Evolutionary conservation across 225 moss, liverwort and hornwort species (phyloP).

Genomic region (Marchantia paleacea): DNA sequence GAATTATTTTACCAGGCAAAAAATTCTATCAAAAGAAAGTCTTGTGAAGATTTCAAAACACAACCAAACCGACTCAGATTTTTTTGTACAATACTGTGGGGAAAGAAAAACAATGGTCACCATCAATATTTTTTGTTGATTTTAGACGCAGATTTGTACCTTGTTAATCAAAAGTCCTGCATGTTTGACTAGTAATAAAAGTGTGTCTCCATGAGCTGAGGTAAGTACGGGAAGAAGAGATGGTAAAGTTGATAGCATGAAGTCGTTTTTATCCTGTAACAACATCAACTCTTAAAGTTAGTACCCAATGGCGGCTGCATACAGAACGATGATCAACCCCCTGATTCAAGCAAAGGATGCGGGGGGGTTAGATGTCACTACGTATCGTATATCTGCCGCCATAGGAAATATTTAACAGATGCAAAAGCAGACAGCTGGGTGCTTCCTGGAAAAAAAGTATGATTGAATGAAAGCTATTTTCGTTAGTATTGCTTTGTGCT

Average conservation of each 20-base stretch:
- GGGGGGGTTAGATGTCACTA: no score
- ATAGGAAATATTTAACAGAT: no score
- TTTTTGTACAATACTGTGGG: background rate
- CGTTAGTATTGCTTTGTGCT: no score
- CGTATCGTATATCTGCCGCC: no score
- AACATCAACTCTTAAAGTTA: background rate
- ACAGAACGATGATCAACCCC: no score
- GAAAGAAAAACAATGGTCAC: background rate
- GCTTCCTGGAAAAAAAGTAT: no score
- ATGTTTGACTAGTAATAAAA: constrained; percentile 88
- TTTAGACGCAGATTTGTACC: constrained; percentile 31
- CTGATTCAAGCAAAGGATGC: no score
- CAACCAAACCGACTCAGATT: background rate
- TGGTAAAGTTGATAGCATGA: constrained; percentile 77
- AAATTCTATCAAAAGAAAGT: background rate
- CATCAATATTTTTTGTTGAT: background rate
- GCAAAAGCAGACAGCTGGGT: no score
- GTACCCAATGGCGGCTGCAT: background rate
- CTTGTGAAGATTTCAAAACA: background rate
- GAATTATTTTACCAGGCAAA: background rate
- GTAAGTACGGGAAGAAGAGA: constrained; percentile 79
- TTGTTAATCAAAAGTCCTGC: constrained; percentile 86
- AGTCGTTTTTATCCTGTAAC: constrained; percentile 76
- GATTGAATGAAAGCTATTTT: no score
- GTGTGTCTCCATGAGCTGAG: constrained; percentile 73